phyloP scores from a whole-genome alignment of 2,329 filamentous ascomycete genomes.

The Colletotrichum truncatum region DNA sequence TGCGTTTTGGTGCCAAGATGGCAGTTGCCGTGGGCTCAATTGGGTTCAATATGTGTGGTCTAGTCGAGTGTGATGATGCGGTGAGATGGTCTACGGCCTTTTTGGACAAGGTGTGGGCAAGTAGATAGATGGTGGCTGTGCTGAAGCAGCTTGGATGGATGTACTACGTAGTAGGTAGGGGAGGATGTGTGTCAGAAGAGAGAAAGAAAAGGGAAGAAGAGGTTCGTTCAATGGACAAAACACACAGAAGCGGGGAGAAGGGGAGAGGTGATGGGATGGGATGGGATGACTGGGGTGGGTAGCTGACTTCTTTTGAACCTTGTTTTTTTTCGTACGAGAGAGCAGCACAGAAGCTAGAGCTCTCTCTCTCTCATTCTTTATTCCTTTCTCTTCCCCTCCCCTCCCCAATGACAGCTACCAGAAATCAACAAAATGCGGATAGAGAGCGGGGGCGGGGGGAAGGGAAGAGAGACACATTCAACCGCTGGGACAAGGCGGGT shows the following conservation, averaged over 20 bases:
- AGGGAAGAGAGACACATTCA: background rate
- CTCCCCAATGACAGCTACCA: background rate
- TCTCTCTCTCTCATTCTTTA: too few relatives aligned
- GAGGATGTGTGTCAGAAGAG: background rate
- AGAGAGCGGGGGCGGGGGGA: background rate
- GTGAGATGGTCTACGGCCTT: background rate
- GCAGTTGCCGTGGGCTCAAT: too few relatives aligned
- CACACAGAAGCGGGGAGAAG: background rate
- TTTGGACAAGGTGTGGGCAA: too few relatives aligned
- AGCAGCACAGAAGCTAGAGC: too few relatives aligned
- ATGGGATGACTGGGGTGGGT: too few relatives aligned
- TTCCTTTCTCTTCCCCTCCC: too few relatives aligned
- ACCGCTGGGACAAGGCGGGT: too few relatives aligned
- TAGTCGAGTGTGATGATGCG: too few relatives aligned
- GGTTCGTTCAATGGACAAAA: background rate
- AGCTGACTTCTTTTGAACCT: slow-evolving; percentile 21
- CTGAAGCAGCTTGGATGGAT: background rate
- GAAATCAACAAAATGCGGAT: background rate
- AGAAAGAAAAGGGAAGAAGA: background rate
- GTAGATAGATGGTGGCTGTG: background rate
- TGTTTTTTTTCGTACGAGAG: background rate
- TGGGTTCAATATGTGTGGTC: too few relatives aligned
- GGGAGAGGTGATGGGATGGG: background rate
- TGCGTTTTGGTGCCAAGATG: background rate
- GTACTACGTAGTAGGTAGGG: too few relatives aligned